phyloP scores from a whole-genome alignment of 192 early-diverging fungal species.

The Lunasporangiospora selenospora region DNA sequence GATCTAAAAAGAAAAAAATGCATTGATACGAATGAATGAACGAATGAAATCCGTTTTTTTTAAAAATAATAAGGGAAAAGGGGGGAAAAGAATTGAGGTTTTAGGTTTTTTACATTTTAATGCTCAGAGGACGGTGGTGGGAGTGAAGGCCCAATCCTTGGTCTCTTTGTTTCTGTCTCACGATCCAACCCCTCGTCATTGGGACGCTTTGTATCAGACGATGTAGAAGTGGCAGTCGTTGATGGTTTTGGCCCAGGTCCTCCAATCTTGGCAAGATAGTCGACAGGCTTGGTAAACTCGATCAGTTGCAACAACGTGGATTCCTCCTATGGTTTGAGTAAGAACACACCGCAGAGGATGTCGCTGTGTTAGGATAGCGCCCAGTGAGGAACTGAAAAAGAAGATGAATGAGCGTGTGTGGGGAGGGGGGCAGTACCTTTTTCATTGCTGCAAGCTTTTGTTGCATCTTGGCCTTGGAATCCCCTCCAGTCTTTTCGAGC shows the following conservation, averaged over 20 bases:
- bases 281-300: constrained; percentile 54
- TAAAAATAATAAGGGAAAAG: too few relatives aligned
- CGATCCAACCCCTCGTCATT: too few relatives aligned
- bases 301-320: constrained; percentile 50
- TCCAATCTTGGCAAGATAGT: constrained; percentile 43
- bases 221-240: too few relatives aligned
- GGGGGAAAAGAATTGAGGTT: too few relatives aligned
- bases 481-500: constrained; percentile 51
- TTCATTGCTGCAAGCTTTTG: constrained; percentile 52
- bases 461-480: constrained; percentile 49
- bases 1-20: constrained; percentile 1
- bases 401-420: not conserved
- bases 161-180: constrained; percentile 4
- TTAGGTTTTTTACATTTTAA: not conserved
- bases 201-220: too few relatives aligned
- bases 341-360: not conserved
- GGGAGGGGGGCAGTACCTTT: constrained; percentile 35
- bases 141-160: constrained; percentile 22
- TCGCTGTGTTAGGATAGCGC: not conserved
- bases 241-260: too few relatives aligned
- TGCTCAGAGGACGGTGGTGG: constrained; percentile 20
- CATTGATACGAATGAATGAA: not conserved
- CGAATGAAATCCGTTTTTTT: too few relatives aligned
- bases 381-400: not conserved
- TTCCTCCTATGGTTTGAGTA: constrained; percentile 39